phyloP scores from a whole-genome alignment of 306 rosid species.

The Hippophae gyantsensis region DNA sequence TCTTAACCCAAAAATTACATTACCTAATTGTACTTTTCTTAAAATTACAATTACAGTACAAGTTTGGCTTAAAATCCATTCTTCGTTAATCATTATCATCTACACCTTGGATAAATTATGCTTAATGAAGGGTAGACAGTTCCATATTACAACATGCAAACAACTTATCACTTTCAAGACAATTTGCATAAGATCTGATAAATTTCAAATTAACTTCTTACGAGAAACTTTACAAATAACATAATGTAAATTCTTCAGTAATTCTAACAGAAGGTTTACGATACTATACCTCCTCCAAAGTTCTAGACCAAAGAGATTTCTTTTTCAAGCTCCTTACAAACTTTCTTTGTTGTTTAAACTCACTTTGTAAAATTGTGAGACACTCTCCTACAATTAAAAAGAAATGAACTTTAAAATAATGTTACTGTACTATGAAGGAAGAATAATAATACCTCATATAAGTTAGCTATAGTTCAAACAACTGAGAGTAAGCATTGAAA shows the following conservation, averaged over 20 bases:
- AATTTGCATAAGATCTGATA: not conserved
- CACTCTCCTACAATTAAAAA: slow-evolving; percentile 67
- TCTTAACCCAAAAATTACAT: no score
- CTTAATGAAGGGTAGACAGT: not conserved
- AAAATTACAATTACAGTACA: no score
- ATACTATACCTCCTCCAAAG: slow-evolving; percentile 72
- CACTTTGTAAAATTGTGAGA: slow-evolving; percentile 58
- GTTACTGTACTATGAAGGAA: slow-evolving; percentile 9
- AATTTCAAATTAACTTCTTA: slow-evolving; percentile 6
- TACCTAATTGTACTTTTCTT: no score
- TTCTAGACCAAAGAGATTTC: slow-evolving; percentile 87
- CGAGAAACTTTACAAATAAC: slow-evolving; percentile 6
- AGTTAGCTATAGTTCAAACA: slow-evolving; percentile 11
- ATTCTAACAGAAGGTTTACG: slow-evolving; percentile 12
- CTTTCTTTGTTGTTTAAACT: slow-evolving; percentile 75
- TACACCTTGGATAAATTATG: no score
- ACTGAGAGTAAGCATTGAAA: slow-evolving; percentile 5
- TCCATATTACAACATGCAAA: not conserved
- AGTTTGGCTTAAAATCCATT: no score
- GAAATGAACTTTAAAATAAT: slow-evolving; percentile 22
- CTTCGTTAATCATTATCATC: no score
- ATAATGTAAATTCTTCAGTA: slow-evolving; percentile 9
- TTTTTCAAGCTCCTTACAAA: slow-evolving; percentile 71
- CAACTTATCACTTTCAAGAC: not conserved
- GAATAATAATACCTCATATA: slow-evolving; percentile 9